A percentile compares a stretch with the other conserved stretches of the same genome.
These are phyloP conservation scores for Porcisia hertigi DNA, from an alignment of 208 protist genomes.

Conservation along the genomic window DNA sequence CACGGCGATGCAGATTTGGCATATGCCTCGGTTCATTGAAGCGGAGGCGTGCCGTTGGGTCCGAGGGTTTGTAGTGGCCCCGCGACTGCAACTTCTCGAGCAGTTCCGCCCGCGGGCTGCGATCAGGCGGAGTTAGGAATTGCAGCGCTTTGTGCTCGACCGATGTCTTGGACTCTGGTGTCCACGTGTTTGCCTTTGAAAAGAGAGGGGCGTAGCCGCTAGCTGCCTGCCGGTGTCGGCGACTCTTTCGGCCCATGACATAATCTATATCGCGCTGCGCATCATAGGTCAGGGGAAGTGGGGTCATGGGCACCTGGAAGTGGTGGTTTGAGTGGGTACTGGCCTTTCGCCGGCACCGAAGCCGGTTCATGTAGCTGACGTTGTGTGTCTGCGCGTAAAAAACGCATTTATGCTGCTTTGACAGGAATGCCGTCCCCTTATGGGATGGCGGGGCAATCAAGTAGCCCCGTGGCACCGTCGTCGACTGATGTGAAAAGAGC, in stretches of 20 bases:
- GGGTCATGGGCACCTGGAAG: constrained; percentile 20
- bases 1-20: constrained; percentile 43
- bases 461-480: constrained; percentile 8
- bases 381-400: constrained; percentile 21
- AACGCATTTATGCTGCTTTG: constrained; percentile 4
- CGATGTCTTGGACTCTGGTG: constrained; percentile 7
- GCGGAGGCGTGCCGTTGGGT: constrained; percentile 25
- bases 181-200: constrained; percentile 10
- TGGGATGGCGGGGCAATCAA: background rate
- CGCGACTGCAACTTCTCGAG: constrained; percentile 32
- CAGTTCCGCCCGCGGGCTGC: constrained; percentile 23
- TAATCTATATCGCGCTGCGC: constrained; percentile 33
- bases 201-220: constrained; percentile 60
- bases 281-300: constrained; percentile 43
- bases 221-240: constrained; percentile 18
- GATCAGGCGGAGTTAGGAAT: constrained; percentile 36
- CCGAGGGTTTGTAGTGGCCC: constrained; percentile 24
- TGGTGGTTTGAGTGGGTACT: constrained; percentile 6
- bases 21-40: constrained; percentile 34
- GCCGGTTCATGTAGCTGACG: constrained; percentile 9
- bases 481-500: constrained; percentile 1
- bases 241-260: constrained; percentile 11
- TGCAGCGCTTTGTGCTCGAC: constrained; percentile 23
- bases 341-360: constrained; percentile 12
- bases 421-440: background rate